Evolutionary conservation across 2,329 filamentous ascomycete species (phyloP), one percentile per base, ranked within the genome.

Genomic region (Penicillium janthinellum): DNA sequence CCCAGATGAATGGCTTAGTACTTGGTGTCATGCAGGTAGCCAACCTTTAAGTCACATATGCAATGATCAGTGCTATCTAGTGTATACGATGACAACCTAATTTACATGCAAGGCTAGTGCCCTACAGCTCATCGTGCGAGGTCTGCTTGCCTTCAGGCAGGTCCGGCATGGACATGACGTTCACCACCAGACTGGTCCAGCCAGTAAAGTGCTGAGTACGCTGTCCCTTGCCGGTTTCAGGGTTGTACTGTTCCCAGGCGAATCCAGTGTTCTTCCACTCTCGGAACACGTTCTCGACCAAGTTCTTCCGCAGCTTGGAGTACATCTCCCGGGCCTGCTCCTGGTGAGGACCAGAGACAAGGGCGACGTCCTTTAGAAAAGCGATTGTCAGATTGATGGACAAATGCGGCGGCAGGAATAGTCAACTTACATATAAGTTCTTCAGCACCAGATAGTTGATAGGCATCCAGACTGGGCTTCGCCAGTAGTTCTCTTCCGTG

Each of bases 241-340:
- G 92, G 74, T 96, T 91, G 77, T 98, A 99, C 79, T 99, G 95
- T 78, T 99, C 95, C 94, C 94, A 99, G 0, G 94, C 95, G 74
- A 98, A 98, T 17, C 94, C 94, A 0, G 95, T 98, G 72, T 91
- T 86, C 73, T 88, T 82, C 94, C 94, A 99, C 74, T 88, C 88
- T 59, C 88, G 85, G 80, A 90, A 97, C 14, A 98, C 90, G 1
- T 93, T 98, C 54, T 92, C 85, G 48, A 98, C 90, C 12, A 99
- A 79, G 72, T 96, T 98, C 75, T 84, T 86, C 56, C 95, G 87
- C 50, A 98, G 84, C 35, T 84, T 81, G 15, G 81, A 86, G 79
- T 96, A 98, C 60, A 96, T 82, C 57, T 86, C 83, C n/a, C 79
- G 80, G 8, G 93, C 91, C 65, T 86, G 85, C 42, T 81, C 77